These are phyloP conservation scores for Coemansia sp. DNA, from an alignment of 192 early-diverging fungal genomes.

Conservation along the genomic window DNA sequence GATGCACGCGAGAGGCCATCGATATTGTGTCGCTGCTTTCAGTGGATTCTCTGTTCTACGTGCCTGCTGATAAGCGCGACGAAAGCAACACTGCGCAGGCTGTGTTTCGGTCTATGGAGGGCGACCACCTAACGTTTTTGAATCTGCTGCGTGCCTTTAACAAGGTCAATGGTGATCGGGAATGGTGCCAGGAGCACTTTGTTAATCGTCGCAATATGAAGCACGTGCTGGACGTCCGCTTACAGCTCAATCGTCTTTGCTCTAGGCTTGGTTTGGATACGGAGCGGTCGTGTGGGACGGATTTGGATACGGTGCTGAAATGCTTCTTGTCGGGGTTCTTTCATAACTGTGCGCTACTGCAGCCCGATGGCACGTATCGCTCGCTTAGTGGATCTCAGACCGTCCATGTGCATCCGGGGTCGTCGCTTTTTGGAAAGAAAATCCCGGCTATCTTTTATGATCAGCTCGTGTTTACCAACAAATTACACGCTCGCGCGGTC, in stretches of 20 bases:
- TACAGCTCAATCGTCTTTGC: constrained; percentile 81
- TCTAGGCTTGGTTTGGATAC: constrained; percentile 66
- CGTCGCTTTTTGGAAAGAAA: constrained; percentile 78
- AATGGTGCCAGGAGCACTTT: constrained; percentile 93
- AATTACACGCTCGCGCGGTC: constrained; percentile 83
- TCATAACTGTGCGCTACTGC: constrained; percentile 80
- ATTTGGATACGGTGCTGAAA: constrained; percentile 73
- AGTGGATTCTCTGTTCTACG: constrained; percentile 86
- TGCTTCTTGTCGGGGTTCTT: constrained; percentile 91
- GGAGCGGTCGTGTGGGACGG: constrained; percentile 63
- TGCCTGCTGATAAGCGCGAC: constrained; percentile 86
- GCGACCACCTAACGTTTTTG: constrained; percentile 91
- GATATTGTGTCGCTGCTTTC: constrained; percentile 89
- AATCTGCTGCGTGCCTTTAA: constrained; percentile 80
- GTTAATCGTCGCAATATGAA: constrained; percentile 83
- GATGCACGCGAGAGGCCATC: constrained; percentile 87
- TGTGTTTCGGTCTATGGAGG: constrained; percentile 80
- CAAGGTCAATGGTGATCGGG: constrained; percentile 71
- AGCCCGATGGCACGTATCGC: constrained; percentile 83
- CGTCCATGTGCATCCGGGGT: constrained; percentile 87
- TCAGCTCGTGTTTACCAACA: constrained; percentile 88
- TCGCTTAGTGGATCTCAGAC: constrained; percentile 60
- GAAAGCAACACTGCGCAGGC: constrained; percentile 75
- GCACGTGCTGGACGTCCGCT: constrained; percentile 83
- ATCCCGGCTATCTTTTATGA: constrained; percentile 81